phyloP scores from a whole-genome alignment of 2,329 filamentous ascomycete genomes.

The Epichloe hybrida region DNA sequence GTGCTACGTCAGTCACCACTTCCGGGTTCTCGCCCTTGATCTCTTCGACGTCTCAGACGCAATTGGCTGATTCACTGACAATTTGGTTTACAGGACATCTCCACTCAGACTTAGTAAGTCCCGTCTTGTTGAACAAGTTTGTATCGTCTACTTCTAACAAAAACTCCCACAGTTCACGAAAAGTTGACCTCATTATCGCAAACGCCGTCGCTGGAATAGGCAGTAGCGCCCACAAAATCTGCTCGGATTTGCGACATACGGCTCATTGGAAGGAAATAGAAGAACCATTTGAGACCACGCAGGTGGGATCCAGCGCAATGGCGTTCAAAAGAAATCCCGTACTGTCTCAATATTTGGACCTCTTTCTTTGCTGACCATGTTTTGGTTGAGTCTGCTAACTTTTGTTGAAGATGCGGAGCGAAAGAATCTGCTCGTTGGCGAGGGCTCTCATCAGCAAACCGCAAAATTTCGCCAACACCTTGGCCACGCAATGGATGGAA shows the following conservation, averaged over 20 bases:
- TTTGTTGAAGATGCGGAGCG: constrained; percentile 2
- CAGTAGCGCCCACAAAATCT: constrained; percentile 59
- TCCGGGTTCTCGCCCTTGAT: too few species aligned
- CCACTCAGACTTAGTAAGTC: constrained; percentile 44
- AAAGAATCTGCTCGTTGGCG: constrained; percentile 8
- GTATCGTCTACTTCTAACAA: too few species aligned
- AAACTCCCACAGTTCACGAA: constrained; percentile 33
- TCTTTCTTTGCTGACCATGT: background rate
- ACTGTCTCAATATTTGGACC: background rate
- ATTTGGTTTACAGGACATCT: constrained; percentile 24
- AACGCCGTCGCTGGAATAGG: constrained; percentile 72
- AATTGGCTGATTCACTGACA: background rate
- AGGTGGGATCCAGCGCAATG: constrained; percentile 47
- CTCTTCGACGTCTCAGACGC: too few species aligned
- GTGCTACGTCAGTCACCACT: constrained; percentile 20
- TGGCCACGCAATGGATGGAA: constrained; percentile 37
- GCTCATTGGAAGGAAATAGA: constrained; percentile 73
- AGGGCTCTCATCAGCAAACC: constrained; percentile 31
- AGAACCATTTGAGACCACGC: constrained; percentile 67
- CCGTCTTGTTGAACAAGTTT: background rate
- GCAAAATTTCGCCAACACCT: constrained; percentile 18
- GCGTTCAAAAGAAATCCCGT: constrained; percentile 15
- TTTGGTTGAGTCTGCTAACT: background rate
- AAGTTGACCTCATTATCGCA: constrained; percentile 68
- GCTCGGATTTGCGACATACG: constrained; percentile 48